Conservation (phyloP, 2,329 filamentous ascomycete genomes). For the Ophiocordyceps camponoti-leonardi region DNA sequence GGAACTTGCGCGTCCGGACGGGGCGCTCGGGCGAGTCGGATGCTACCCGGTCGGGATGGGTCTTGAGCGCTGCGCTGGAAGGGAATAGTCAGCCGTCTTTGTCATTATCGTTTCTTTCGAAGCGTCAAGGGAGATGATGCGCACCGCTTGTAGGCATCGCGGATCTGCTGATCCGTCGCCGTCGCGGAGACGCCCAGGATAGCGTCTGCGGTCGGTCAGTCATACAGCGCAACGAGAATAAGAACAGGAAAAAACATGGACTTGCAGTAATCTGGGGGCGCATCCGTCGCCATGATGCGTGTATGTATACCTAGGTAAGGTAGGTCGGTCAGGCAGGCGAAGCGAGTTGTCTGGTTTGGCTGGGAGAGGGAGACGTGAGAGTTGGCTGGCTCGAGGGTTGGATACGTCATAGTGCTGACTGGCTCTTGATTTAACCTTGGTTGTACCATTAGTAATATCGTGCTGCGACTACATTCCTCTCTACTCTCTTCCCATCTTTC, state of each 20-base stretch:
- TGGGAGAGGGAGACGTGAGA: not conserved
- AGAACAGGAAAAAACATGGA: not conserved
- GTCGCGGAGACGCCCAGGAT: slow-evolving; percentile 56
- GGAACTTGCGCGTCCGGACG: slow-evolving; percentile 71
- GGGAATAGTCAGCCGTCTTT: not conserved
- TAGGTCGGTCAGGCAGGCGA: not conserved
- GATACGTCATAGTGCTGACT: too few relatives aligned
- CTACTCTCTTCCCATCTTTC: too few relatives aligned
- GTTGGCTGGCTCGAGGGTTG: not conserved
- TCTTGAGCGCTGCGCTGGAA: slow-evolving; percentile 65
- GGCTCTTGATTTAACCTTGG: too few relatives aligned
- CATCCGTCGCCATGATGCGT: not conserved
- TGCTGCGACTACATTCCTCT: too few relatives aligned
- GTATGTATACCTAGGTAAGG: not conserved
- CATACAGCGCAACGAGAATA: not conserved
- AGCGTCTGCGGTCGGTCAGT: slow-evolving; percentile 35
- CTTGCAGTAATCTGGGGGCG: slow-evolving; percentile 1
- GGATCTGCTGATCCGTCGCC: slow-evolving; percentile 68
- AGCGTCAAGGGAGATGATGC: slow-evolving; percentile 1
- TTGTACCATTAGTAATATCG: too few relatives aligned
- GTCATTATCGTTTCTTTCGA: not conserved
- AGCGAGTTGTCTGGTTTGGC: not conserved
- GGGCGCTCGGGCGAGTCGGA: slow-evolving; percentile 68
- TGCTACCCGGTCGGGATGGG: slow-evolving; percentile 82
- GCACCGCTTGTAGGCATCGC: slow-evolving; percentile 85